phyloP scores from a whole-genome alignment of 2,329 filamentous ascomycete genomes.

The Aureobasidium sp. region DNA sequence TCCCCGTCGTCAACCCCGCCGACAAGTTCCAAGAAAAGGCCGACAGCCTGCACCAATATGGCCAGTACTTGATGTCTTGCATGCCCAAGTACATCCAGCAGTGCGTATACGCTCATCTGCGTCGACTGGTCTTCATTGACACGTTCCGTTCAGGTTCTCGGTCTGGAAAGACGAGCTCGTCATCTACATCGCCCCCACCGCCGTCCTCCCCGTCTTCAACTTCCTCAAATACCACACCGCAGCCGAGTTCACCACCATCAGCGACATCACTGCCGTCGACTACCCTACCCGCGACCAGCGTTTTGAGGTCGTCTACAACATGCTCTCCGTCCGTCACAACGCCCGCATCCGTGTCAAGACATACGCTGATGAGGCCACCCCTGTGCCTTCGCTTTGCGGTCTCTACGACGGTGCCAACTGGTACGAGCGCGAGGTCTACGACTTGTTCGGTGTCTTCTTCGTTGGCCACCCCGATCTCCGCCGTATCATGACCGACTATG shows the following conservation, averaged over 20 bases:
- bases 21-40: slow-evolving; percentile 88
- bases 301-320: slow-evolving; percentile 97
- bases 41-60: slow-evolving; percentile 85
- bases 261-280: slow-evolving; percentile 88
- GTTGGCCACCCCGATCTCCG: slow-evolving; percentile 88
- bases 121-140: background rate
- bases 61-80: slow-evolving; percentile 92
- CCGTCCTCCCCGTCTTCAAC: slow-evolving; percentile 82
- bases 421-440: slow-evolving; percentile 98
- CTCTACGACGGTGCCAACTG: slow-evolving; percentile 95
- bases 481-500: slow-evolving; percentile 98
- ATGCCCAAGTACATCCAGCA: slow-evolving; percentile 98
- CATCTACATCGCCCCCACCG: slow-evolving; percentile 65
- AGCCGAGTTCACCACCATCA: slow-evolving; percentile 91
- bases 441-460: slow-evolving; percentile 97
- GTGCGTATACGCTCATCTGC: slow-evolving; percentile 27
- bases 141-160: slow-evolving; percentile 56
- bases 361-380: slow-evolving; percentile 91
- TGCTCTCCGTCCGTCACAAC: slow-evolving; percentile 93
- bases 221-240: slow-evolving; percentile 98
- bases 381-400: slow-evolving; percentile 78
- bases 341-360: slow-evolving; percentile 96
- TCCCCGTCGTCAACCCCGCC: slow-evolving; percentile 77
- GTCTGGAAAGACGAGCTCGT: slow-evolving; percentile 99
- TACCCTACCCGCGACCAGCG: slow-evolving; percentile 92